Conservation (phyloP, 805 yeast species). For the Candida ulmi region DNA sequence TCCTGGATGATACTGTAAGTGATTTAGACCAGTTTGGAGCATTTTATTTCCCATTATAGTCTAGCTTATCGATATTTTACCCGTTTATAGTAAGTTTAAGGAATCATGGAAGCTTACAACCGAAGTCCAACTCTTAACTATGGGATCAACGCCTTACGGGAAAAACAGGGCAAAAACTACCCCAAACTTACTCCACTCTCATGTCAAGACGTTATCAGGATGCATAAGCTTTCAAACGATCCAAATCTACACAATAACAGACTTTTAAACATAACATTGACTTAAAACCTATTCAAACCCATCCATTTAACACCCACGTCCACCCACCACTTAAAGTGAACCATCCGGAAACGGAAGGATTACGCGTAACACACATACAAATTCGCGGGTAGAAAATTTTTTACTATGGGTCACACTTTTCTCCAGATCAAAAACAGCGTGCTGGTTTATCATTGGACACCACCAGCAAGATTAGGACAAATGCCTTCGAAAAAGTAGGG, state of each 20-base stretch:
- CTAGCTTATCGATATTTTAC: background rate
- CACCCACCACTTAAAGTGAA: no score
- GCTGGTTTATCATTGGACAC: no score
- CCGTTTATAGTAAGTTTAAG: background rate
- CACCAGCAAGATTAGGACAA: background rate
- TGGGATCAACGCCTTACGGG: background rate
- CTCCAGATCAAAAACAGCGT: background rate
- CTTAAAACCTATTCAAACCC: background rate
- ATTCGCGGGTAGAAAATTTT: background rate
- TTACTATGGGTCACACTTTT: background rate
- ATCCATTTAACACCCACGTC: background rate
- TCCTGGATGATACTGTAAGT: no score
- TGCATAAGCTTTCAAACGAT: background rate
- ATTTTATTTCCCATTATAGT: no score
- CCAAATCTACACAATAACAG: no score
- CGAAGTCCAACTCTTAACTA: background rate
- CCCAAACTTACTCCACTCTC: background rate
- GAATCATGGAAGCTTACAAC: conserved; percentile 1
- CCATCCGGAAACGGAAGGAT: no score
- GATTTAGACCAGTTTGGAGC: no score
- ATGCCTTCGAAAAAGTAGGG: background rate
- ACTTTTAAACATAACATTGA: background rate
- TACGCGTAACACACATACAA: background rate
- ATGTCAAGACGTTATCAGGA: background rate
- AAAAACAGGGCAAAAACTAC: background rate